A percentile compares a stretch with the other conserved stretches of the same genome.
Evolutionary conservation across 306 rosid species (phyloP).

Genomic region (Cucumis sativus): DNA sequence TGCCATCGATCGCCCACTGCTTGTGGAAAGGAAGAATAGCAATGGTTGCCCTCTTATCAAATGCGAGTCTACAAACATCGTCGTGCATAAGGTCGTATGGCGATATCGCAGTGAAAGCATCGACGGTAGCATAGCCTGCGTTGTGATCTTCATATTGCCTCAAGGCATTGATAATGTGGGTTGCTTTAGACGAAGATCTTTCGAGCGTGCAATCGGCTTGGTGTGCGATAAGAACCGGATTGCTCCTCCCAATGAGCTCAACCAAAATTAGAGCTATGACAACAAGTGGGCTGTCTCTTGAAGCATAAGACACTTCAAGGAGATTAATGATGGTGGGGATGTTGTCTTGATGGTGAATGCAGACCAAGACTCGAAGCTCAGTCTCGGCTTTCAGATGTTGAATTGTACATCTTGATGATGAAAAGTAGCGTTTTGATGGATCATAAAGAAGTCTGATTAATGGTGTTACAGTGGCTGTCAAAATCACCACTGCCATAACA

Average conservation of each 20-base stretch:
- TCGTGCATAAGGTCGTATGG: constrained; percentile 25
- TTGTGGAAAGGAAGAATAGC: constrained; percentile 54
- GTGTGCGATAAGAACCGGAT: constrained; percentile 46
- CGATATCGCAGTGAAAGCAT: constrained; percentile 44
- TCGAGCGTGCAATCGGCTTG: background rate
- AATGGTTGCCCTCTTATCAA: constrained; percentile 26
- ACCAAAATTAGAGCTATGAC: constrained; percentile 34
- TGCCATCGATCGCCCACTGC: constrained; percentile 50
- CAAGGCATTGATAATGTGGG: constrained; percentile 34
- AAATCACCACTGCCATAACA: constrained; percentile 15
- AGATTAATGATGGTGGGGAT: constrained; percentile 38
- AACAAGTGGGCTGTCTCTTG: constrained; percentile 25
- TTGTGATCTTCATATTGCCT: constrained; percentile 24
- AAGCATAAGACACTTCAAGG: constrained; percentile 49
- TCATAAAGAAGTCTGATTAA: constrained; percentile 25
- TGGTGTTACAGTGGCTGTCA: constrained; percentile 43
- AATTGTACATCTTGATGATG: constrained; percentile 25
- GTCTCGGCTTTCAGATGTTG: constrained; percentile 31
- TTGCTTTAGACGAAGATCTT: constrained; percentile 6
- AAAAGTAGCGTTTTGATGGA: constrained; percentile 29
- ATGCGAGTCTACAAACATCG: constrained; percentile 28
- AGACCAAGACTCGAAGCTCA: constrained; percentile 38
- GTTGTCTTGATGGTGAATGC: constrained; percentile 31
- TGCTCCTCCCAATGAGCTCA: constrained; percentile 39
- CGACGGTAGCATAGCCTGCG: constrained; percentile 20